Conservation (phyloP, 225 moss, liverwort and hornwort species). For the Pseudoscleropodium purum region DNA sequence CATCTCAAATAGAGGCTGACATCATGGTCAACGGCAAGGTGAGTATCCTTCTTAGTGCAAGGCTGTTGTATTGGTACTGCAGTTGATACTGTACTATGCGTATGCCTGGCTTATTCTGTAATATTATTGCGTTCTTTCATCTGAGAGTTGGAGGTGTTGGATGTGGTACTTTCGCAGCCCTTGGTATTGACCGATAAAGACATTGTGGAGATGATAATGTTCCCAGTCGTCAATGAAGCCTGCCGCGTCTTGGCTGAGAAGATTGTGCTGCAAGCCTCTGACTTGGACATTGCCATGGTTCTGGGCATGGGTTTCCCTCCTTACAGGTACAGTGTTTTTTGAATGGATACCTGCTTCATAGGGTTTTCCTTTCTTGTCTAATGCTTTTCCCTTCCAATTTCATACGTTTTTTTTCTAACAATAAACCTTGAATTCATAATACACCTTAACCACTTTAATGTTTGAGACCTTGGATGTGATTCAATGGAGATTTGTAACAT, state of each 20-base stretch:
- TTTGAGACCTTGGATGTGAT: background rate
- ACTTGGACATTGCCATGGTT: constrained; percentile 86
- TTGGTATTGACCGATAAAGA: constrained; percentile 71
- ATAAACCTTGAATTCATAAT: background rate
- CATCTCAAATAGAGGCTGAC: constrained; percentile 49
- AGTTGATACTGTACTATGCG: background rate
- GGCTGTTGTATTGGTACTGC: background rate
- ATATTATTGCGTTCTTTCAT: background rate
- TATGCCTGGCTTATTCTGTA: background rate
- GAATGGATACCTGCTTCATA: background rate
- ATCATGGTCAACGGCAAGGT: constrained; percentile 91
- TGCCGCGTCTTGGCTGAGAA: constrained; percentile 86
- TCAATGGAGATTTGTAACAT: background rate
- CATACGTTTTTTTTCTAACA: background rate
- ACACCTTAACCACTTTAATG: background rate
- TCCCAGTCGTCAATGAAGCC: constrained; percentile 94
- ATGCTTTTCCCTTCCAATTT: background rate
- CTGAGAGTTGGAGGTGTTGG: background rate
- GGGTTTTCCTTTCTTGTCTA: background rate
- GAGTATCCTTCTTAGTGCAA: background rate
- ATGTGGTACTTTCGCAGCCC: constrained; percentile 46
- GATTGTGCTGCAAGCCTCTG: constrained; percentile 70
- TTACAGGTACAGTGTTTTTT: constrained; percentile 48
- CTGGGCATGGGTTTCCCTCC: constrained; percentile 99
- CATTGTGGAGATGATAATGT: constrained; percentile 91